Evolutionary conservation across 2,329 filamentous ascomycete genomes (phyloP).

Genomic region (Exophiala sp.): DNA sequence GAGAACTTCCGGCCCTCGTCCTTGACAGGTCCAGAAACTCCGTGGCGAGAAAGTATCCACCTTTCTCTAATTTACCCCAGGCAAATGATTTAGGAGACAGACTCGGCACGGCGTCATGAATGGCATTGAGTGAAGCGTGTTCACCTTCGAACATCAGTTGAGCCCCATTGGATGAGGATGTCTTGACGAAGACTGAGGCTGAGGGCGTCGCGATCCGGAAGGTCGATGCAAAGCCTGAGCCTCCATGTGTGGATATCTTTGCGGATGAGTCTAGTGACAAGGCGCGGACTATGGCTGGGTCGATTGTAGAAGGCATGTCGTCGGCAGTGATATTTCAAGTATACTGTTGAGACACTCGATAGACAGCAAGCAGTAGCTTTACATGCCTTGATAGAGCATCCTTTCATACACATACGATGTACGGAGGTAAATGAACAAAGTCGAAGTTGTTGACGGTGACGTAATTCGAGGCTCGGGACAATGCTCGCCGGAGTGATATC

Average conservation of each 20-base stretch:
- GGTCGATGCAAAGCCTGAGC: slow-evolving; percentile 45
- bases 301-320: slow-evolving; percentile 21
- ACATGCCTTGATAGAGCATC: not conserved
- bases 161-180: slow-evolving; percentile 32
- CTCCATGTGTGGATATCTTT: slow-evolving; percentile 36
- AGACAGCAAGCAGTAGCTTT: not conserved
- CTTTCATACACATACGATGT: not conserved
- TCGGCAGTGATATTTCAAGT: not conserved
- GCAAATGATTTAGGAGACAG: slow-evolving; percentile 75
- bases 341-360: not conserved
- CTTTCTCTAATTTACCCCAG: slow-evolving; percentile 57
- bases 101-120: slow-evolving; percentile 66
- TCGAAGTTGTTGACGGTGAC: not conserved
- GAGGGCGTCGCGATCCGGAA: slow-evolving; percentile 37
- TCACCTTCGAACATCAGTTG: slow-evolving; percentile 60
- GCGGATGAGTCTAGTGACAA: slow-evolving; percentile 36
- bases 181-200: slow-evolving; percentile 41
- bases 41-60: slow-evolving; percentile 59
- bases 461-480: not conserved
- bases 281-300: slow-evolving; percentile 36
- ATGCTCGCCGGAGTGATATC: not conserved
- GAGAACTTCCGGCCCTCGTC: slow-evolving; percentile 31
- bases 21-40: slow-evolving; percentile 69
- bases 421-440: not conserved
- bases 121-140: slow-evolving; percentile 77